Percentiles rank a stretch among this genome's conserved stretches.
These are phyloP conservation scores for Macadamia tetraphylla DNA, from an alignment of 164 flowering plant genomes.

Conservation along the genomic window DNA sequence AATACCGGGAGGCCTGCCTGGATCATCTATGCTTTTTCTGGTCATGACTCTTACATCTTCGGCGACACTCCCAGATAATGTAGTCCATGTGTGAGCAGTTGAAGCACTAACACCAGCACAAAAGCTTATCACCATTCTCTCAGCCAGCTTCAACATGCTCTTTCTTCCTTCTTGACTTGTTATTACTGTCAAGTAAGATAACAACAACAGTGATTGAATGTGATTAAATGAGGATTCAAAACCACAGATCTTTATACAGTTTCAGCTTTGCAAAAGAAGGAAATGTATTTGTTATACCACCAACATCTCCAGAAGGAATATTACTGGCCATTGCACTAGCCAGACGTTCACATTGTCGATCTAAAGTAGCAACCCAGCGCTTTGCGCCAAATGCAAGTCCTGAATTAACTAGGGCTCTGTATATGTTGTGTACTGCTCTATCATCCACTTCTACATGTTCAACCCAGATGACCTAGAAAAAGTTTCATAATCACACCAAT, in stretches of 20 bases:
- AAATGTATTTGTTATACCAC: conserved; percentile 32
- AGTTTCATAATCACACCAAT: neutral
- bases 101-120: conserved; percentile 84
- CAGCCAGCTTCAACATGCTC: conserved; percentile 83
- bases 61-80: conserved; percentile 60
- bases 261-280: neutral
- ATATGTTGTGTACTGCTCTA: conserved; percentile 55
- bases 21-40: conserved; percentile 76
- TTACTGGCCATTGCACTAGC: conserved; percentile 75
- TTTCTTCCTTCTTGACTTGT: conserved; percentile 73
- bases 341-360: conserved; percentile 79
- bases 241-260: no score
- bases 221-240: no score
- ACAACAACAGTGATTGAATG: no score
- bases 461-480: conserved; percentile 74
- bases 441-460: conserved; percentile 86
- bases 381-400: conserved; percentile 88
- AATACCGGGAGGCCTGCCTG: conserved; percentile 92
- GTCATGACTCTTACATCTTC: conserved; percentile 92
- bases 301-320: conserved; percentile 57
- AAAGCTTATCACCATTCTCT: conserved; percentile 82
- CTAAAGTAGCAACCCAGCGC: conserved; percentile 78
- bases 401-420: conserved; percentile 45
- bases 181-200: conserved; percentile 35
- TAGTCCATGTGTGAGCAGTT: conserved; percentile 78